Base-by-base conservation (phyloP, 2,329 filamentous ascomycete species). In the Colletotrichum sp. region DNA sequence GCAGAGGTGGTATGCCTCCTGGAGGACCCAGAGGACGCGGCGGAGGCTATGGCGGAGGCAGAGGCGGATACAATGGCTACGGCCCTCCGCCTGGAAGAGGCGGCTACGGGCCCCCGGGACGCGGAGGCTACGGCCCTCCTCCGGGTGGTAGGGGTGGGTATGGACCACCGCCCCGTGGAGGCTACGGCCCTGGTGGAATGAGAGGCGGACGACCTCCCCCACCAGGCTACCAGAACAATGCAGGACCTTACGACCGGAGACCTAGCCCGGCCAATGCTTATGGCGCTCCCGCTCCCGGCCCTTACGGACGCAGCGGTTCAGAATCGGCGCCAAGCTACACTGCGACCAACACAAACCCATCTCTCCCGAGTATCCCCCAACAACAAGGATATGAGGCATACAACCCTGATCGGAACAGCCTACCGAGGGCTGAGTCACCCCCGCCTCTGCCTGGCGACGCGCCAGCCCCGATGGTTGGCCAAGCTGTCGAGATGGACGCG, bases 401-500 rank as follows among this genome's bases (percentile, higher is more conserved):
- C 78, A 85, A 85, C 71, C 83, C 86, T 3, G 84, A 87, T n/a
- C 82, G 83, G 22, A 82, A 77, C 13, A 82, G 85, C 65, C 83
- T 93, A 27, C 90, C 92, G 3, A 88, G 92, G 77, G 92, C 91
- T 12, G 92, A 93, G 79, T 93, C 92, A 3, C 92, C 92, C 11
- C 92, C 93, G 19, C 93, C 93, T 8, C 82, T 93, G 25, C 88
- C 90, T 5, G 87, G 86, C 52, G 82, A 85, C 62, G 84, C 87
- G 57, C 81, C 86, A 73, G 79, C 83, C 63, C 78, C 80, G n/a
- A 79, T 83, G 39, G 83, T 92, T 15, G 92, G 92, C 12, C 93
- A 93, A 81, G 92, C 94, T 4, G 90, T 96, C 69, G 95, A 97
- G 83, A 96, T 98, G 95, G 93, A 96, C 82, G 92, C 93, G 39